phyloP scores from a whole-genome alignment of 2,329 filamentous ascomycete species.

The Nakataea oryzae region DNA sequence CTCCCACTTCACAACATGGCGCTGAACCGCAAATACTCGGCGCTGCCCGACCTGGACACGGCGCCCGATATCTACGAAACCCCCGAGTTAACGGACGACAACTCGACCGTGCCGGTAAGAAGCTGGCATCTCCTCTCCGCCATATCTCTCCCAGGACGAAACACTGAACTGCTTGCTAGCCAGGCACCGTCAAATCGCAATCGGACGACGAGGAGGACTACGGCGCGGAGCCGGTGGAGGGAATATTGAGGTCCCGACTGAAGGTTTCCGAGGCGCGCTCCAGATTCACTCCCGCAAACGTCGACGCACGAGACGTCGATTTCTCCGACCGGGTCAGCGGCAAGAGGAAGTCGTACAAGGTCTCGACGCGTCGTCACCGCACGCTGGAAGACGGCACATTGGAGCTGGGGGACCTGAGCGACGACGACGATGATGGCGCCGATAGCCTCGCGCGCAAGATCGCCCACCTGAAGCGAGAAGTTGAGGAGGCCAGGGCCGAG shows the following conservation, averaged over 20 bases:
- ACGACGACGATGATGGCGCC: slow-evolving; percentile 58
- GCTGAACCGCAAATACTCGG: slow-evolving; percentile 71
- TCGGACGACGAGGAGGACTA: slow-evolving; percentile 54
- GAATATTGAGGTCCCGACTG: slow-evolving; percentile 67
- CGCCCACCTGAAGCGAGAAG: slow-evolving; percentile 71
- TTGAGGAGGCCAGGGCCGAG: slow-evolving; percentile 62
- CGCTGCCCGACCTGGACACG: slow-evolving; percentile 72
- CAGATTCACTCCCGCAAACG: slow-evolving; percentile 63
- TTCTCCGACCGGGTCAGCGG: slow-evolving; percentile 82
- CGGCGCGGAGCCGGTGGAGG: slow-evolving; percentile 46
- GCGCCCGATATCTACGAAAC: slow-evolving; percentile 96
- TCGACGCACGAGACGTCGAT: slow-evolving; percentile 71
- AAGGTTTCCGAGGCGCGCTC: slow-evolving; percentile 70
- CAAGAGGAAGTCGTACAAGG: slow-evolving; percentile 76
- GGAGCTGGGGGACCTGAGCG: slow-evolving; percentile 65
- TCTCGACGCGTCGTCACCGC: slow-evolving; percentile 56
- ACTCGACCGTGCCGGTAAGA: slow-evolving; percentile 70
- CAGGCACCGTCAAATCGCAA: slow-evolving; percentile 42
- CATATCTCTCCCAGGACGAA: not conserved
- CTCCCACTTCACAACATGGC: slow-evolving; percentile 41
- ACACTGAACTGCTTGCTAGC: slow-evolving; percentile 23
- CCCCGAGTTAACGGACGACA: slow-evolving; percentile 82
- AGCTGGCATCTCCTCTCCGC: not conserved
- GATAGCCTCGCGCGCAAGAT: slow-evolving; percentile 72
- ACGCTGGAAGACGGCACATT: slow-evolving; percentile 53